Evolutionary conservation across 2,329 filamentous ascomycete genomes (phyloP).

Genomic region (Diaporthe velutina): DNA sequence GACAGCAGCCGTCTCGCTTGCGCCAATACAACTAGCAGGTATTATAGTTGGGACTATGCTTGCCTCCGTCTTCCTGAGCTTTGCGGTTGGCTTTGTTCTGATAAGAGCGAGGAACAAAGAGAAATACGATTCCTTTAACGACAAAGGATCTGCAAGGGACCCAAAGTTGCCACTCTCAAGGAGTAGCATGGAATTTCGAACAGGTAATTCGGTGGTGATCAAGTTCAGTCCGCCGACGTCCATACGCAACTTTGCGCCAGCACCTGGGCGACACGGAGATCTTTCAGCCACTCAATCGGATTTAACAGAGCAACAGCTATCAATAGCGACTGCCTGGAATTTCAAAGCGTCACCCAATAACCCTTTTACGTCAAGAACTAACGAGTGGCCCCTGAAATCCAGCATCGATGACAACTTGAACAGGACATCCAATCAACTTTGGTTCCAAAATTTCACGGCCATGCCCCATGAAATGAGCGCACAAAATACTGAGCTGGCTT

Average conservation of each 20-base stretch:
- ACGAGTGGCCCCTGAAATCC: not conserved
- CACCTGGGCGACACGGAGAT: not conserved
- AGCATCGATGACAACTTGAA: not conserved
- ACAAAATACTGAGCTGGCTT: not conserved
- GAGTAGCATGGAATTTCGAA: not conserved
- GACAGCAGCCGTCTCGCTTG: not conserved
- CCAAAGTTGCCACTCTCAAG: not conserved
- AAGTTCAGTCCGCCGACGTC: constrained; percentile 16
- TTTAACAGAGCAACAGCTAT: not conserved
- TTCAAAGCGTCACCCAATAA: not conserved
- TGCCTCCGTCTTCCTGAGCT: not conserved
- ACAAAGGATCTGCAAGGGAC: not conserved
- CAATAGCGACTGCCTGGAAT: not conserved
- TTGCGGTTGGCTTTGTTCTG: not conserved
- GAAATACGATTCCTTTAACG: not conserved
- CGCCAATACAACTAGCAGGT: not conserved
- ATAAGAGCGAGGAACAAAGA: constrained; percentile 5
- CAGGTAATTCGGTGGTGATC: not conserved
- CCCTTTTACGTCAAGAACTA: not conserved
- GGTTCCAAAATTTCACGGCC: not conserved
- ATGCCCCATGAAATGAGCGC: not conserved
- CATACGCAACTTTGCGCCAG: not conserved
- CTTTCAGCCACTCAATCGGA: not conserved
- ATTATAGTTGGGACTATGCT: constrained; percentile 10
- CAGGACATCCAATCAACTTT: not conserved